Evolutionary conservation across 208 protist species (phyloP).

Genomic region (Trypanosoma boissoni): DNA sequence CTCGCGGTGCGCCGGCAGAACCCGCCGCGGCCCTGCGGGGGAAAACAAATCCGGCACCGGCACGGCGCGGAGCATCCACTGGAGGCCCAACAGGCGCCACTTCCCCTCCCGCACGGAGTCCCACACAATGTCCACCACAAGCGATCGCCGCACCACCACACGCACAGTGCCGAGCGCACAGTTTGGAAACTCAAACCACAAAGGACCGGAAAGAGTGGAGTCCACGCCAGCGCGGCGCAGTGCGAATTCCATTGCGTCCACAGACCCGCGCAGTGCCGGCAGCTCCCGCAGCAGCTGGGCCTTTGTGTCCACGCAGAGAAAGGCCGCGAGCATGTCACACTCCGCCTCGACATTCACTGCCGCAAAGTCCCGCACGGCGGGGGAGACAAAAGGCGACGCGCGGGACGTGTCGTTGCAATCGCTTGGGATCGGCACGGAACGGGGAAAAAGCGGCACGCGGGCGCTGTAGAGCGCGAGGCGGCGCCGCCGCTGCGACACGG

Average conservation of each 20-base stretch:
- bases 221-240: slow-evolving; percentile 13
- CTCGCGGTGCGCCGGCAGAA: slow-evolving; percentile 37
- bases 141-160: slow-evolving; percentile 44
- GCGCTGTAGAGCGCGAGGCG: slow-evolving; percentile 56
- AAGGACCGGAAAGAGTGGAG: background rate
- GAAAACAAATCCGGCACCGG: slow-evolving; percentile 19
- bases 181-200: slow-evolving; percentile 33
- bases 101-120: slow-evolving; percentile 23
- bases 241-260: slow-evolving; percentile 5
- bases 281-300: slow-evolving; percentile 52
- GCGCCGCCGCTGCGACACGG: slow-evolving; percentile 36
- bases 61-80: slow-evolving; percentile 39
- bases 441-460: slow-evolving; percentile 50
- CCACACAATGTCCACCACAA: slow-evolving; percentile 68
- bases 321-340: slow-evolving; percentile 43
- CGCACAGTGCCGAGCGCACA: slow-evolving; percentile 45
- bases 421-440: slow-evolving; percentile 12
- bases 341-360: slow-evolving; percentile 55
- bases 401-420: background rate
- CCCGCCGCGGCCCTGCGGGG: background rate
- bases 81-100: slow-evolving; percentile 47
- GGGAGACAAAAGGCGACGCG: slow-evolving; percentile 34
- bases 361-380: slow-evolving; percentile 45
- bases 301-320: slow-evolving; percentile 53
- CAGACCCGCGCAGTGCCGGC: slow-evolving; percentile 26